Evolutionary conservation across 2,329 filamentous ascomycete genomes (phyloP), one percentile per base, ranked within the genome.

Genomic region (Dothiorella sarmentorum): DNA sequence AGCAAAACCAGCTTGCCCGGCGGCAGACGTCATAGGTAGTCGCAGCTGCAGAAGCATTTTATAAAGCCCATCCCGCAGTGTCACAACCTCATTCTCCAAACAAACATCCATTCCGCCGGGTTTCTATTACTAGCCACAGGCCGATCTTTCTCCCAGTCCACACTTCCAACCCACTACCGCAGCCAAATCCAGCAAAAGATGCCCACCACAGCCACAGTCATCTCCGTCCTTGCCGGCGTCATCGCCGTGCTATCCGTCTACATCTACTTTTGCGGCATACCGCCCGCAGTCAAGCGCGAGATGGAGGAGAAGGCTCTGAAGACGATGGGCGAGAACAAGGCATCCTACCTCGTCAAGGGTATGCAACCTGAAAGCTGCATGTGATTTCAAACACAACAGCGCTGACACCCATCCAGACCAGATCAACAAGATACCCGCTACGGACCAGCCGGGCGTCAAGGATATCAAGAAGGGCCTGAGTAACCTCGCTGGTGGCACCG

Each of bases 321-420:
- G 63, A 78, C 76, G n/a, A 80, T 80, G 76, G 78, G 78, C 60
- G 77, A 80, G 65, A 80, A 80, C 69, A 80, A 80, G 65, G 70
- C 73, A 62, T 74, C 71, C 15, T 75, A 75, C 62, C 61, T 74
- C 38, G 65, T 71, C 61, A 74, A 75, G 63, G 72, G 73, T 72
- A 58, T 38, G 62, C 61, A 13, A 3, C 13, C 31, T 27, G 24
- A 7, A 15, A 40, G 33, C 40, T 20, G 17, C 55, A 11, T 31
- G 13, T 3, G 7, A 7, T 13, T 22, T 43, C 17, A n/a, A 17
- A 18, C 15, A 33, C 7, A 20, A 6, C 4, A 3, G 27, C 29
- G 24, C 62, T 64, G 11, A 65, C 51, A n/a, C 7, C n/a, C 5
- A 18, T 15, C 22, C 56, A 74, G 72, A 71, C 61, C 68, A 71